Percentiles rank a stretch among this genome's conserved stretches.
phyloP scores from a whole-genome alignment of 2,329 filamentous ascomycete genomes.

The Pseudogymnoascus sp. region DNA sequence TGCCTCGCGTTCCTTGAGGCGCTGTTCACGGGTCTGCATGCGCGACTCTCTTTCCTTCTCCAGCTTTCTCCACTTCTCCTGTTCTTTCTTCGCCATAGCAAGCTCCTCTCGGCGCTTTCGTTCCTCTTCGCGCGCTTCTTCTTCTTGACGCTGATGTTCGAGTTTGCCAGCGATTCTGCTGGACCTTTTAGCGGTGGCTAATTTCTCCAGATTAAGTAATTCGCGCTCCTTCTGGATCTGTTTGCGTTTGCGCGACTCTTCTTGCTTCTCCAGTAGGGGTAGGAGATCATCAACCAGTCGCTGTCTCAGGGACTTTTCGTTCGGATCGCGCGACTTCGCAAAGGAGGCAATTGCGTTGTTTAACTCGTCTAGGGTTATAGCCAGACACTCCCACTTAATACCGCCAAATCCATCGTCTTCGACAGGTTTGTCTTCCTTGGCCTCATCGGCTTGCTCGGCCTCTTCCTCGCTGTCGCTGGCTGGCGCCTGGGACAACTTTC shows the following conservation, averaged over 20 bases:
- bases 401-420: slow-evolving; percentile 61
- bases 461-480: slow-evolving; percentile 34
- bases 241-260: slow-evolving; percentile 65
- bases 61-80: slow-evolving; percentile 47
- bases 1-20: slow-evolving; percentile 75
- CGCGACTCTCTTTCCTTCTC: slow-evolving; percentile 71
- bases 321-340: slow-evolving; percentile 67
- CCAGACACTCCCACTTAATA: slow-evolving; percentile 85
- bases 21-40: slow-evolving; percentile 75
- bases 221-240: slow-evolving; percentile 65
- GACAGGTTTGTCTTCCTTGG: slow-evolving; percentile 21
- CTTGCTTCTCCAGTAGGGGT: slow-evolving; percentile 73
- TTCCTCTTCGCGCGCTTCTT: slow-evolving; percentile 62
- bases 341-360: slow-evolving; percentile 61
- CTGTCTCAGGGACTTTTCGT: slow-evolving; percentile 70
- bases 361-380: slow-evolving; percentile 72
- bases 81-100: slow-evolving; percentile 56
- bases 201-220: slow-evolving; percentile 69
- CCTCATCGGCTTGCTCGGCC: slow-evolving; percentile 31
- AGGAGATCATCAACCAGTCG: slow-evolving; percentile 70
- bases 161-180: slow-evolving; percentile 76
- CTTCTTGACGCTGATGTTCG: slow-evolving; percentile 68
- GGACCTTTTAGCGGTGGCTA: slow-evolving; percentile 90
- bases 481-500: slow-evolving; percentile 45
- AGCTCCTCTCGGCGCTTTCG: slow-evolving; percentile 57